Evolutionary conservation across 2,329 filamentous ascomycete species (phyloP).

Genomic region (Arthrobotrys pseudoclavata): DNA sequence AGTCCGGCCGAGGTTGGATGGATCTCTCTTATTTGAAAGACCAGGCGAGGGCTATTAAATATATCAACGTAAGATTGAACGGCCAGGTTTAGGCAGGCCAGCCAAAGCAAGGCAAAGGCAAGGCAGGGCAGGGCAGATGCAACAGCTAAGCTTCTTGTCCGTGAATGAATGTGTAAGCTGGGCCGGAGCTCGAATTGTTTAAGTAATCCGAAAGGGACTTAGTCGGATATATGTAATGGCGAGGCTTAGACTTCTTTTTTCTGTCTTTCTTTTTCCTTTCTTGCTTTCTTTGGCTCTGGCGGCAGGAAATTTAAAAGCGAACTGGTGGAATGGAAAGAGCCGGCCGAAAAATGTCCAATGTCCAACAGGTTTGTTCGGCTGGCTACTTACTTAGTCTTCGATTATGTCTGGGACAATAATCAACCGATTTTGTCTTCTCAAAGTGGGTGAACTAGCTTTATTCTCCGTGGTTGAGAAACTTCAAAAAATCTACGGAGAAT

Average conservation of each 20-base stretch:
- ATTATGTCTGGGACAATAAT: conserved; percentile 28
- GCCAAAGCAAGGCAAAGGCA: conserved; percentile 17
- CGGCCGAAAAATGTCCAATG: conserved; percentile 30
- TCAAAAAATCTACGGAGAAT: conserved; percentile 4
- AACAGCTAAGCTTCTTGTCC: conserved; percentile 35
- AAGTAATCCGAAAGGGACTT: conserved; percentile 49
- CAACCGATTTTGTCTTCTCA: conserved; percentile 5
- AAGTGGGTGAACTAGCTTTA: not conserved
- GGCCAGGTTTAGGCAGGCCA: conserved; percentile 15
- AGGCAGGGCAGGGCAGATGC: conserved; percentile 15
- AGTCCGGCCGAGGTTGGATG: conserved; percentile 41
- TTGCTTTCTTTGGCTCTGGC: not conserved
- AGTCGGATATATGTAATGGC: conserved; percentile 50
- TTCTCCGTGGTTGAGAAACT: conserved; percentile 17
- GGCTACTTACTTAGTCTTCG: conserved; percentile 39
- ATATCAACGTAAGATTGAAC: conserved; percentile 54
- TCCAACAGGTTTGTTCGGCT: not conserved
- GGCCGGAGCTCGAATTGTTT: conserved; percentile 47
- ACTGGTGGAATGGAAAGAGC: conserved; percentile 28
- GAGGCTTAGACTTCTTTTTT: conserved; percentile 42
- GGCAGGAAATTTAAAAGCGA: conserved; percentile 24
- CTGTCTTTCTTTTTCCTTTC: not conserved
- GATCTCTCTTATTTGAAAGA: conserved; percentile 37
- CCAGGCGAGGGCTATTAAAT: conserved; percentile 53
- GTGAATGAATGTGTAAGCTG: conserved; percentile 39